Base-by-base conservation (phyloP, 352 stramenopile genomes). In the Aphanomyces euteiches region DNA sequence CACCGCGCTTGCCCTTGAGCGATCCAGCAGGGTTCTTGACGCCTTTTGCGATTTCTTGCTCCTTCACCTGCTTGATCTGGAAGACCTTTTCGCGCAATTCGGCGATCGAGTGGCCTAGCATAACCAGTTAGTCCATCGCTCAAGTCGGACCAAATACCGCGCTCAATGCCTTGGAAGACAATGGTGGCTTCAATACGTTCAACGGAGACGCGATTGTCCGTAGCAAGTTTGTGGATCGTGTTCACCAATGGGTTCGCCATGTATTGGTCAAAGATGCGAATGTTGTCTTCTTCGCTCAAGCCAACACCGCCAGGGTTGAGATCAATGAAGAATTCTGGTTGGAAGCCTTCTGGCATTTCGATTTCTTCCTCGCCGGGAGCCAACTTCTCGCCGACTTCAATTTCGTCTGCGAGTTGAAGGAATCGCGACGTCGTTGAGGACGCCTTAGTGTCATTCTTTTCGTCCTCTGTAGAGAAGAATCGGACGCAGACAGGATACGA, bases 221-320 rank as follows among this genome's bases (percentile, higher is more conserved):
- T 83, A 59, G 87, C 81, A 28, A 98, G 85, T 68, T 93, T 91
- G 28, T 85, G 75, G 2, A 95, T 73, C 61, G 87, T 96, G 83
- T 90, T 94, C 47, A 85, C 80, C 60, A 96, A 66, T 19, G 91
- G 88, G 77, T 97, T 85, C 66, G 92, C 81, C 78, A 98, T 85
- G 71, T 84, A 89, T 45, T 95, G 70, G 61, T 88, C 77, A 79
- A 90, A 91, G 60, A 94, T 79, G 71, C 89, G 68, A 47, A 85
- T 76, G 69, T 92, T 83, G 54, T 89, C 73, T 65, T 89, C 77
- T 48, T 93, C 87, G 64, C 85, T 81, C 67, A 91, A 81, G 47
- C 80, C 75, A 5, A 91, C 76, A 56, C 85, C 87, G 54, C 85
- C 87, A 37, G 79, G 77, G 77, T 92, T 92, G 15, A 92, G 81